Evolutionary conservation across 2,329 filamentous ascomycete genomes (phyloP).

Genomic region (Rutstroemia sydowiana): DNA sequence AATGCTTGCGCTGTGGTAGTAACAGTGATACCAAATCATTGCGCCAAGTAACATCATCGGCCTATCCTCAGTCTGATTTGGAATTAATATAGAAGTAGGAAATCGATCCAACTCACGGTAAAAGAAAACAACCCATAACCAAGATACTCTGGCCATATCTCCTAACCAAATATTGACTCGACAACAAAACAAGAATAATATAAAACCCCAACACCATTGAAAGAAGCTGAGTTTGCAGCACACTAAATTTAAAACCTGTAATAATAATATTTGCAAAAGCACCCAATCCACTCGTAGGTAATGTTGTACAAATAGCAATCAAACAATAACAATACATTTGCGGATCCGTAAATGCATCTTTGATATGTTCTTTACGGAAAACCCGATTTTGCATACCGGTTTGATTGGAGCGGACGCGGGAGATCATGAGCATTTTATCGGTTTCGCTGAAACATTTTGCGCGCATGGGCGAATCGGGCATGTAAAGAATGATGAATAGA

Average conservation of each 20-base stretch:
- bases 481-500: constrained; percentile 36
- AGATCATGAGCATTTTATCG: constrained; percentile 41
- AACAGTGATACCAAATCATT: too few species aligned
- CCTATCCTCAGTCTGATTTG: too few species aligned
- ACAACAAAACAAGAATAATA: constrained; percentile 63
- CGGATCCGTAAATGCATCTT: constrained; percentile 51
- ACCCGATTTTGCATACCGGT: constrained; percentile 46
- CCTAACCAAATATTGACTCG: constrained; percentile 60
- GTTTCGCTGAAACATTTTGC: constrained; percentile 35
- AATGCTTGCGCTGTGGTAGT: too few species aligned
- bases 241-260: constrained; percentile 56
- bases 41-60: too few species aligned
- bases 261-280: constrained; percentile 72
- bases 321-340: constrained; percentile 59
- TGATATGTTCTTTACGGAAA: constrained; percentile 43
- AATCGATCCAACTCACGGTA: constrained; percentile 59
- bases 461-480: constrained; percentile 45
- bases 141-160: constrained; percentile 62
- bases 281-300: constrained; percentile 66
- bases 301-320: constrained; percentile 63
- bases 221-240: constrained; percentile 63
- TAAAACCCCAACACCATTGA: constrained; percentile 69
- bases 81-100: too few species aligned
- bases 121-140: constrained; percentile 57
- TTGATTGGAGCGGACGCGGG: constrained; percentile 49